Conservation (phyloP, 306 rosid species). For the Cucurbita moschata region DNA sequence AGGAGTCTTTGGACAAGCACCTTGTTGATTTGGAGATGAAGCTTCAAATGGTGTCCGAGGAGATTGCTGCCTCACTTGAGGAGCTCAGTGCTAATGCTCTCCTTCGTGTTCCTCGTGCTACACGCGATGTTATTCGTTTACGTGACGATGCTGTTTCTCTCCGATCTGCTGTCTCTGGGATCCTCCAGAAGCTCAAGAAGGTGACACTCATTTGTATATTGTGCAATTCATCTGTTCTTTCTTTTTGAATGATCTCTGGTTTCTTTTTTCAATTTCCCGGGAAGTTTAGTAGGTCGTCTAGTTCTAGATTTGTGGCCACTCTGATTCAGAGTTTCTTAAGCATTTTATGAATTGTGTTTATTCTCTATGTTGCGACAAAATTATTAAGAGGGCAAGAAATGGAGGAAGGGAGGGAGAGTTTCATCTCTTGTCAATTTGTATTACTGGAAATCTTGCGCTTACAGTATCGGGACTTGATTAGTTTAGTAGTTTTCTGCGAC, state of each 20-base stretch:
- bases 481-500: neutral
- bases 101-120: slow-evolving; percentile 90
- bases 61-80: slow-evolving; percentile 85
- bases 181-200: slow-evolving; percentile 89
- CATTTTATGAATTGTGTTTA: neutral
- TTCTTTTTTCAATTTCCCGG: no score
- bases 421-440: neutral
- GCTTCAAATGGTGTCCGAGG: slow-evolving; percentile 89
- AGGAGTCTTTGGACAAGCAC: slow-evolving; percentile 73
- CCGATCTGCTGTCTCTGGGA: slow-evolving; percentile 68
- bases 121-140: slow-evolving; percentile 81
- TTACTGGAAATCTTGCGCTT: neutral
- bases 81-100: slow-evolving; percentile 83
- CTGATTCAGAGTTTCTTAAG: neutral
- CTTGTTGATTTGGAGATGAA: slow-evolving; percentile 81
- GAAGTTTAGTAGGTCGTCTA: neutral
- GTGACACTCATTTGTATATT: slow-evolving; percentile 9
- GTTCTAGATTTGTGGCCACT: neutral
- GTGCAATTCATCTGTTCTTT: neutral
- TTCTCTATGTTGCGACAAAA: neutral
- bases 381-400: neutral
- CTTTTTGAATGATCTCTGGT: neutral
- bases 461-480: neutral
- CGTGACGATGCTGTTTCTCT: slow-evolving; percentile 88
- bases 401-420: neutral